These are phyloP conservation scores for Torrubiella hemipterigena DNA, from an alignment of 2,329 filamentous ascomycete species.

Conservation along the genomic window DNA sequence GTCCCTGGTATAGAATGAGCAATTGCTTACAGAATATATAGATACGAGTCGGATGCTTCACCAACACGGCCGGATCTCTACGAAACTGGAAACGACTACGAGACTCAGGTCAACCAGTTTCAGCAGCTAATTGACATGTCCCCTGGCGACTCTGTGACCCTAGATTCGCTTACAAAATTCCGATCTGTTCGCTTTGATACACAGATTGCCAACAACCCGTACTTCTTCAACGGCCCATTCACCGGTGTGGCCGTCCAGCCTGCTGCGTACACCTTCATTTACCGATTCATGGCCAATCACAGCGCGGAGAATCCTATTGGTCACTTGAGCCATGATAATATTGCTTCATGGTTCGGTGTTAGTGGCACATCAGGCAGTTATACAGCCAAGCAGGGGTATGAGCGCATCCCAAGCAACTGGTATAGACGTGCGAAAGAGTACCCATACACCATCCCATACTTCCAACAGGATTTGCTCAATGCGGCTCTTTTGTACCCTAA, in stretches of 20 bases:
- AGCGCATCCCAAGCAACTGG: neutral
- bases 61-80: neutral
- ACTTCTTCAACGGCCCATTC: constrained; percentile 40
- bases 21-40: too few species aligned
- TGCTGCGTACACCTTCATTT: constrained; percentile 31
- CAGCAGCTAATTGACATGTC: neutral
- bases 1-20: too few species aligned
- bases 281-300: constrained; percentile 21
- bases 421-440: neutral
- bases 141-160: neutral
- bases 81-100: neutral
- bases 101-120: neutral
- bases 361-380: neutral
- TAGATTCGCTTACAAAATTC: neutral
- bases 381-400: neutral
- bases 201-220: constrained; percentile 30
- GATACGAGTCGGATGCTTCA: neutral
- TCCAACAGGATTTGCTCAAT: neutral
- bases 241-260: constrained; percentile 33
- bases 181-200: neutral
- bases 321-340: constrained; percentile 1
- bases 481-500: neutral
- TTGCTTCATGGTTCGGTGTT: neutral
- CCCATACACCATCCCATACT: neutral
- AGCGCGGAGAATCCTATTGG: constrained; percentile 25